Conservation (phyloP, 345 rosid genomes). For the Hirschfeldia incana region DNA sequence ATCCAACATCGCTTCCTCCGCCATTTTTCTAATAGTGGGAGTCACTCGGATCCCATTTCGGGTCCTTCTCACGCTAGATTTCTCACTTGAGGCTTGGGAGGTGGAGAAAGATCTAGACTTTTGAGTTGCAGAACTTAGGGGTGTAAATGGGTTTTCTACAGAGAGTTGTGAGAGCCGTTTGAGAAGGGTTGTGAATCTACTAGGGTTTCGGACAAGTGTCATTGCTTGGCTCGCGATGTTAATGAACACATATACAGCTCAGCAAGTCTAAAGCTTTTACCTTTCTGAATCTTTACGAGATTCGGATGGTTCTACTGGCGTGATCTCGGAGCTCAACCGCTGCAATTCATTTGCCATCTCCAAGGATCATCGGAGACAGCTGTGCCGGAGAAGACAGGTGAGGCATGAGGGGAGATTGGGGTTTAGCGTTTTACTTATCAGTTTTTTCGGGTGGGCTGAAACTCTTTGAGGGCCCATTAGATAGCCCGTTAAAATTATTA, state of each 20-base stretch:
- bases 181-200: slow-evolving; percentile 42
- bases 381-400: slow-evolving; percentile 21
- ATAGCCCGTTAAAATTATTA: background rate
- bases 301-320: background rate
- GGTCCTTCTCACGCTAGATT: background rate
- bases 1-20: slow-evolving; percentile 66
- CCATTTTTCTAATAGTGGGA: slow-evolving; percentile 38
- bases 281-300: slow-evolving; percentile 13
- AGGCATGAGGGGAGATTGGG: background rate
- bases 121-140: slow-evolving; percentile 24
- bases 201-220: slow-evolving; percentile 45
- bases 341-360: background rate
- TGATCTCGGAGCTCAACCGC: slow-evolving; percentile 6
- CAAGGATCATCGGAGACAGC: background rate
- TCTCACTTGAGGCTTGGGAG: background rate
- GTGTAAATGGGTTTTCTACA: slow-evolving; percentile 24
- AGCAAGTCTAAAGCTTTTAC: slow-evolving; percentile 27
- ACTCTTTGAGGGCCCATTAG: background rate
- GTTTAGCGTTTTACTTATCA: background rate
- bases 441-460: background rate
- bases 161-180: slow-evolving; percentile 48
- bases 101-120: slow-evolving; percentile 52
- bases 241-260: background rate
- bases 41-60: slow-evolving; percentile 35
- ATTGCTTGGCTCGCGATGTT: slow-evolving; percentile 32